Base-by-base conservation (phyloP, 1,284 basidiomycete species). In the Apiotrichum montevideense region DNA sequence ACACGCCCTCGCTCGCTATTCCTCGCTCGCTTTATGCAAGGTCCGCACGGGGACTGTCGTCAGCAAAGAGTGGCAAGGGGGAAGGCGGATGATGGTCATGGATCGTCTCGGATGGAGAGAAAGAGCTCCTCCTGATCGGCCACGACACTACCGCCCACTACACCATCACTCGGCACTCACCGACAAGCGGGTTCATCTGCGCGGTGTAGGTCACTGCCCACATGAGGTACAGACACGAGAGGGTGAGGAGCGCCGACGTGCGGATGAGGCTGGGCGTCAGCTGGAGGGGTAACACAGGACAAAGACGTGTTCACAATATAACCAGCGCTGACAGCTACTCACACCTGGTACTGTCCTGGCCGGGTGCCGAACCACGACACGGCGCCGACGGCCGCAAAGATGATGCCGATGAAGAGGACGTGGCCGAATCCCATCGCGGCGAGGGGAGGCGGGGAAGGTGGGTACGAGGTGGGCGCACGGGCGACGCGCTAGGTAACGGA, bases 181-280 rank as follows among this genome's bases (percentile, higher is more conserved):
- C 78, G 70, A 94, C 85, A 55, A 96, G 80, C 47, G 92, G 93
- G 72, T 96, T 85, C 51, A 95, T 75, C 73, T 96, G 92, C 1
- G 90, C 89, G 69, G 95, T 81, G 74, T 94, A 96, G 6, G 92
- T 92, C 70, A 94, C 84, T 75, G 87, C 87, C 92, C 92, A 96
- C 86, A 96, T 87, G 65, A 96, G 81, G 78, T 92, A 96, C 77
- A 88, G 92, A 61, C 84, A 87, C 4, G 84, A 79, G 15, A 95
- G 74, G 1, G 87, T 82, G 57, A 96, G 83, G 76, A 90, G 80
- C 47, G 89, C 70, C 61, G 82, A 82, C 5, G 90, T 87, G 67
- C 92, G 86, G 64, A 92, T 81, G 46, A 92, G 82, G 57, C 92
- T 96, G 56, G 32, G 34, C 8, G 52, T 49, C 9, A 55, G 45